Base-by-base conservation (phyloP, 1,284 basidiomycete genomes). In the Papiliotrema fonsecae region DNA sequence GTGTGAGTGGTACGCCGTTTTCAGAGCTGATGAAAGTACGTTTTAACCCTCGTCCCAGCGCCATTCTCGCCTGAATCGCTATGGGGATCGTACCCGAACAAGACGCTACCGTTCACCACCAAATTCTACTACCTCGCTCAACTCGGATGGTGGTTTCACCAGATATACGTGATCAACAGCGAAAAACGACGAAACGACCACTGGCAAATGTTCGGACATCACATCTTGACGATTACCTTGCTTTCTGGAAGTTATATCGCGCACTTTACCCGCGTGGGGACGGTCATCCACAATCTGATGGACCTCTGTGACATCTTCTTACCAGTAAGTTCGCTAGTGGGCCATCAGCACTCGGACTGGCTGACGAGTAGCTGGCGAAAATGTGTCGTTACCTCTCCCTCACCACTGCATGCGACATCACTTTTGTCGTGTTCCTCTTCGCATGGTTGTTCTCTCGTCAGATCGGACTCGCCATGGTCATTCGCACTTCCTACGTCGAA, bases 191-290 rank as follows among this genome's bases (percentile, higher is more conserved):
- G 94, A 49, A 92, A 90, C 67, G 94, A 98, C 73, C 89, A 96
- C 71, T 78, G 79, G 70, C 92, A 97, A 74, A 98, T 97, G 94
- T 87, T 97, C 78, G 77, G 83, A 26, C 94, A 98, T 76, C 94
- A 98, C 73, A 70, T 96, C 62, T 86, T 97, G 62, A 94, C 92
- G 18, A 81, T 93, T 50, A 70, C 79, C 34, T 81, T 98, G 56
- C 83, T 97, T 75, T 70, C 78, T 28, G 68, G 77, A 26, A 91
- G 87, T 66, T 98, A 96, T 74, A 78, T 79, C 47, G 83, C 79
- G 70, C 87, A 93, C 74, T 86, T 85, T 65, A 93, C 89, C 9
- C 85, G 89, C 31, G 81, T 94, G 42, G 94, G 94, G 18, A 88
- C 85, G 58, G 77, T 90, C 39, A 83, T 96, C 51, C 85, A 96